Conservation (phyloP, 306 rosid species). For the Malus asiatica region DNA sequence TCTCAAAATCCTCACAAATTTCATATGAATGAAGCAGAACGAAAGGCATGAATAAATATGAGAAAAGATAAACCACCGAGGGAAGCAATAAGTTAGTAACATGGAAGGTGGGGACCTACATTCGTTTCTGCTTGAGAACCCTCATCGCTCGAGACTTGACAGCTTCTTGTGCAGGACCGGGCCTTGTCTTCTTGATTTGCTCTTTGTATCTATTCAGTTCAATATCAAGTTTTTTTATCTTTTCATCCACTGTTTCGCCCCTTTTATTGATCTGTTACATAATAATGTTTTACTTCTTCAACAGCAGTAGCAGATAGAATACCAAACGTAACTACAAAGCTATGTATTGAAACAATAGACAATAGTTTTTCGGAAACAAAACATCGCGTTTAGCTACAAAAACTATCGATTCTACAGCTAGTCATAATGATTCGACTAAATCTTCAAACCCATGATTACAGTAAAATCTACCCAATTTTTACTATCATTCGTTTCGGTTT, state of each 20-base stretch:
- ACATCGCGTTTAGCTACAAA: background rate
- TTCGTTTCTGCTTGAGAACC: slow-evolving; percentile 88
- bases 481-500: background rate
- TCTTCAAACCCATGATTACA: background rate
- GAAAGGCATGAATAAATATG: background rate
- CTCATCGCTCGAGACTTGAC: slow-evolving; percentile 92
- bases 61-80: background rate
- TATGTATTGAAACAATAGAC: background rate
- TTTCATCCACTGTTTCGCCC: slow-evolving; percentile 82
- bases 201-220: slow-evolving; percentile 87
- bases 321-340: background rate
- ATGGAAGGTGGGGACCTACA: slow-evolving; percentile 35
- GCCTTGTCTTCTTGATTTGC: slow-evolving; percentile 90
- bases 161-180: slow-evolving; percentile 94
- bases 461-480: background rate
- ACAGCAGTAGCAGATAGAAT: background rate
- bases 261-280: slow-evolving; percentile 64
- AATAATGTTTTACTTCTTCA: background rate
- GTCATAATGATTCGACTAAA: background rate
- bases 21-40: background rate
- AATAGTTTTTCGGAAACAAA: background rate
- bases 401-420: background rate
- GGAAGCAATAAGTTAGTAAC: background rate
- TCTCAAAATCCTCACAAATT: background rate
- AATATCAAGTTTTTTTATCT: slow-evolving; percentile 76